Conservation (phyloP, 2,329 filamentous ascomycete genomes). For the Paracoccidioides lutzii region DNA sequence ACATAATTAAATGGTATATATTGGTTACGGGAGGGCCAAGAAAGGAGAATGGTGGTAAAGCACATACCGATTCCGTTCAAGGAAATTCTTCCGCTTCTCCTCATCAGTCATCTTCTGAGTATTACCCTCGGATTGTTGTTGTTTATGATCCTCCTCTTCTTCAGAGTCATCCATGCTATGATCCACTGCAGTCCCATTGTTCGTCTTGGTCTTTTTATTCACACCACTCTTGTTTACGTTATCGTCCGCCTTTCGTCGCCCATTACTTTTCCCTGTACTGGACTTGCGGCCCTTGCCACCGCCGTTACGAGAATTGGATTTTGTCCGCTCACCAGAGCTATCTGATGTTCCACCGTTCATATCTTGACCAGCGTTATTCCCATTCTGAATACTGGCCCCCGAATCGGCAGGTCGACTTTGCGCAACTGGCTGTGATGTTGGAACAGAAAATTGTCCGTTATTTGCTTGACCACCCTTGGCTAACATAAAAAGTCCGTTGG, state of each 20-base stretch:
- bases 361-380: constrained; percentile 44
- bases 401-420: constrained; percentile 4
- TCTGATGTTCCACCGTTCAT: constrained; percentile 59
- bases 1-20: constrained; percentile 2
- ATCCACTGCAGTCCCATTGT: constrained; percentile 31
- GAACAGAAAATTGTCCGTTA: constrained; percentile 41
- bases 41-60: constrained; percentile 9
- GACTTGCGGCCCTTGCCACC: constrained; percentile 57
- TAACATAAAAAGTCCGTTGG: constrained; percentile 84
- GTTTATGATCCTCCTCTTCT: constrained; percentile 43
- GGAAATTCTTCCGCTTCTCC: constrained; percentile 95
- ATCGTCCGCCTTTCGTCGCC: constrained; percentile 69
- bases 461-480: constrained; percentile 51
- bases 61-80: constrained; percentile 82
- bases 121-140: constrained; percentile 39
- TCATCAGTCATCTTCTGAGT: constrained; percentile 91
- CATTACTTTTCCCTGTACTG: constrained; percentile 43
- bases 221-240: constrained; percentile 54
- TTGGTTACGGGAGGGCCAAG: constrained; percentile 11
- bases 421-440: constrained; percentile 11
- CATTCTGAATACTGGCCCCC: constrained; percentile 31
- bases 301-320: constrained; percentile 46
- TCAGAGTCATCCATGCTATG: constrained; percentile 38
- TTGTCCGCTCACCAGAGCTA: constrained; percentile 54
- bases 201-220: constrained; percentile 61